Conservation (phyloP, 2,329 filamentous ascomycete genomes). For the Thyridium curvatum region DNA sequence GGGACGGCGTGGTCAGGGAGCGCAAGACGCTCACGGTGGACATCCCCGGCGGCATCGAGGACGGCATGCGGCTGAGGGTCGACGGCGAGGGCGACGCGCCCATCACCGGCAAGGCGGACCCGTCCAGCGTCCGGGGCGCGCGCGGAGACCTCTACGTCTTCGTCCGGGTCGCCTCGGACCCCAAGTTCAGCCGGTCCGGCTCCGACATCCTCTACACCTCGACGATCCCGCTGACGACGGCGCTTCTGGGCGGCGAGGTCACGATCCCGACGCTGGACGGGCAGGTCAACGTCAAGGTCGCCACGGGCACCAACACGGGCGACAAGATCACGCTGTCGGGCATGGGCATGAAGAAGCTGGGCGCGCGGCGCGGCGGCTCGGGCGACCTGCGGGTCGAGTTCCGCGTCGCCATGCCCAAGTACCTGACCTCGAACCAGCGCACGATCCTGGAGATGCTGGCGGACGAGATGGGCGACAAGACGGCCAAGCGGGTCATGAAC, state of each 20-base stretch:
- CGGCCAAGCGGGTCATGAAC: conserved; percentile 89
- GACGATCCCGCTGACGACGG: conserved; percentile 85
- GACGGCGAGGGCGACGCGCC: conserved; percentile 84
- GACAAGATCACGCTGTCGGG: conserved; percentile 84
- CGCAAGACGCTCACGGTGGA: conserved; percentile 80
- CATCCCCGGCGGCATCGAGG: conserved; percentile 91
- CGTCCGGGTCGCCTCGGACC: conserved; percentile 81
- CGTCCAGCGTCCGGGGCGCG: conserved; percentile 56
- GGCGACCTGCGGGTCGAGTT: conserved; percentile 93
- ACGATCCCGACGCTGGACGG: conserved; percentile 85
- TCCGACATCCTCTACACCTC: conserved; percentile 92
- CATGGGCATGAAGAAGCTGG: conserved; percentile 89
- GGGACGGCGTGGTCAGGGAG: conserved; percentile 79
- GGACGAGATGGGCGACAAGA: conserved; percentile 91
- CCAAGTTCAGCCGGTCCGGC: conserved; percentile 81
- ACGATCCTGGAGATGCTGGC: conserved; percentile 93
- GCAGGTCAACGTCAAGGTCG: conserved; percentile 83
- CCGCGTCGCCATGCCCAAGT: conserved; percentile 92
- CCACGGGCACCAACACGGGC: conserved; percentile 85
- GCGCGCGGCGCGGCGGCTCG: conserved; percentile 55
- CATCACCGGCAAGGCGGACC: conserved; percentile 62
- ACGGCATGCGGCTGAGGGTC: conserved; percentile 87
- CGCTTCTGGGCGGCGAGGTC: conserved; percentile 84
- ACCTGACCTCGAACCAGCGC: conserved; percentile 82
- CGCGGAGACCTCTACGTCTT: conserved; percentile 88